phyloP scores from a whole-genome alignment of 1,284 basidiomycete genomes.

The Microbotryomycetes sp. region DNA sequence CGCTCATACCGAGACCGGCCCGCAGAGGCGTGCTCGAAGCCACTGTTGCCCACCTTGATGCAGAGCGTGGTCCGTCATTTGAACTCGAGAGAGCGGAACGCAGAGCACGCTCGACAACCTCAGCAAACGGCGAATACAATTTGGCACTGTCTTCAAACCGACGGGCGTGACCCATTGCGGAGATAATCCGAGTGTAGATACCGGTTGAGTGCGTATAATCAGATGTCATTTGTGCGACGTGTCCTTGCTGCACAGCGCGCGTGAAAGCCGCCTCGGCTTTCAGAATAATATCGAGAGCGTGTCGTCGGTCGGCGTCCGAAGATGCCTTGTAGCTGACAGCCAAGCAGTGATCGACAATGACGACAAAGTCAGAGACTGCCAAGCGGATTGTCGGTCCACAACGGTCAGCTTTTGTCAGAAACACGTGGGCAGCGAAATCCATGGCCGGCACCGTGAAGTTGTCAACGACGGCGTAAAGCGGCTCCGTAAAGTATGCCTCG shows the following conservation, averaged over 20 bases:
- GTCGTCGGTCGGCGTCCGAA: background rate
- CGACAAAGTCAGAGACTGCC: conserved; percentile 15
- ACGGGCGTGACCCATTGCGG: conserved; percentile 5
- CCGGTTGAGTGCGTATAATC: conserved; percentile 23
- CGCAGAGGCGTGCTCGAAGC: background rate
- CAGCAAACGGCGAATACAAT: conserved; percentile 8
- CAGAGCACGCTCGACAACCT: conserved; percentile 5
- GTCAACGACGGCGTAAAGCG: conserved; percentile 42
- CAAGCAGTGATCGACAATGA: conserved; percentile 20
- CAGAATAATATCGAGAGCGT: background rate
- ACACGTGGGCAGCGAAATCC: background rate
- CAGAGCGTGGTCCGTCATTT: background rate
- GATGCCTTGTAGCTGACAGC: background rate
- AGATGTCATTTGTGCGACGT: background rate
- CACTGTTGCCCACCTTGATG: background rate
- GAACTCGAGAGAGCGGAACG: too few species aligned
- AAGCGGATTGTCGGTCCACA: background rate
- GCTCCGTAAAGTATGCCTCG: conserved; percentile 26
- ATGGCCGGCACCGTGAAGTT: background rate
- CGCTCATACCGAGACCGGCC: background rate
- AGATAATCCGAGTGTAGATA: conserved; percentile 11
- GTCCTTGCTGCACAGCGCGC: conserved; percentile 3
- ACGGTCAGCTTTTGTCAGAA: background rate
- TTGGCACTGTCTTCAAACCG: conserved; percentile 3
- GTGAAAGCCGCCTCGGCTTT: background rate